These are phyloP conservation scores for Ruellia speciosa DNA, from an alignment of 305 asterid species.

Conservation along the genomic window DNA sequence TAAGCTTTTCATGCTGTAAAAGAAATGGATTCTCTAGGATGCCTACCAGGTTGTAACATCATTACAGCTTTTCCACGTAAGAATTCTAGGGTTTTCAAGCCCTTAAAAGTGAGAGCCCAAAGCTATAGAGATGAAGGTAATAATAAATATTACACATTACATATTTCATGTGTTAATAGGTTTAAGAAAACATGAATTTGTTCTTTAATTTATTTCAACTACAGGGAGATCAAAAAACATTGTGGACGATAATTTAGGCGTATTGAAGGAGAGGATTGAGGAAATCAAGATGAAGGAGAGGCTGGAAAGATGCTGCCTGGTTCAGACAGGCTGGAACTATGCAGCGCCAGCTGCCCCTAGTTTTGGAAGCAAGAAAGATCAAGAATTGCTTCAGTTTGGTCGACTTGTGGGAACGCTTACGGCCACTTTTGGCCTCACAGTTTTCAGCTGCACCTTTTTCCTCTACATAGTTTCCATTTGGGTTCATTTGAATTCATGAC, in stretches of 20 bases:
- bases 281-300: background rate
- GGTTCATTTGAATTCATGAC: background rate
- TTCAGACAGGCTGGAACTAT: background rate
- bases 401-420: background rate
- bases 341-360: background rate
- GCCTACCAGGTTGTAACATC: too few species aligned
- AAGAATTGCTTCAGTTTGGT: background rate
- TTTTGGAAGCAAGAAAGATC: background rate
- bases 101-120: slow-evolving; percentile 45
- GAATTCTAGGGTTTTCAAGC: slow-evolving; percentile 16
- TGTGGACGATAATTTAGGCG: background rate
- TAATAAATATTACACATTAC: background rate
- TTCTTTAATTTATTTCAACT: background rate
- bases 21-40: too few species aligned
- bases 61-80: slow-evolving; percentile 1
- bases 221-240: background rate
- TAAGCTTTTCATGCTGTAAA: too few species aligned
- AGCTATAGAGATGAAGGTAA: slow-evolving; percentile 44
- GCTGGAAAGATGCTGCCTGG: background rate
- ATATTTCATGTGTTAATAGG: too few species aligned
- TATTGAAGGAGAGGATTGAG: background rate
- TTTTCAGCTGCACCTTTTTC: background rate
- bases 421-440: background rate
- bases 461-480: background rate
- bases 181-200: background rate